Evolutionary conservation across 345 rosid genomes (phyloP), one percentile per base, ranked within the genome.

Genomic region (Rhodomyrtus tomentosa): DNA sequence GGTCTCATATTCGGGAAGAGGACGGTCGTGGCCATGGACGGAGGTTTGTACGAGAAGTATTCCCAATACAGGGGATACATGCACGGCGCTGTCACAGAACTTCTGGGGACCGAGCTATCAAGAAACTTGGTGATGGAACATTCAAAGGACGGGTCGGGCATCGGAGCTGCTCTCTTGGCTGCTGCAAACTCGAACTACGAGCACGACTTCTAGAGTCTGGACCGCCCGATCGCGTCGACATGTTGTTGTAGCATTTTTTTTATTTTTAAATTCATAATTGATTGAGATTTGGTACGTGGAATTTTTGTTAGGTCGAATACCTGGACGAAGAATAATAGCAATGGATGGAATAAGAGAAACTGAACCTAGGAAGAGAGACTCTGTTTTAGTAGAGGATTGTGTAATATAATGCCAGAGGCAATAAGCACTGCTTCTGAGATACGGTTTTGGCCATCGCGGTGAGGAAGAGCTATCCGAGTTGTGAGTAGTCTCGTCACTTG

Each of bases 111-210:
- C 3, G 90, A 93, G 55, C 86, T 83, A 83, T 92, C 96, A 38
- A 87, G 87, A 80, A 89, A 92, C 50, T 86, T 94, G 81, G 89
- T 86, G 42, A 91, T 95, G 27, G 95, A 94, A 55, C 95, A 92
- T 84, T 92, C 96, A 0, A 93, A 95, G 91, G 98, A 96, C 14
- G 95, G 96, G 13, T 95, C 99, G 14, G 99, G 98, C 7, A 91
- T 95, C 4, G 99, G 98, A 38, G 99, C 98, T 81, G 98, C 98
- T 80, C 92, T 95, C 40, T 84, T 95, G 91, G 99, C 99, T 50
- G 95, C 98, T 15, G 85, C 97, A 59, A 94, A 94, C 91, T 94
- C 98, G 32, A 92, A 86, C 88, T 93, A 92, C 79, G 90, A 86
- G 48, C 91, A 90, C 38, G 84, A 91, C 59, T 86, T 62, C 79